These are phyloP conservation scores for Arthrocladium fulminans DNA, from an alignment of 2,329 filamentous ascomycete species.

Conservation along the genomic window DNA sequence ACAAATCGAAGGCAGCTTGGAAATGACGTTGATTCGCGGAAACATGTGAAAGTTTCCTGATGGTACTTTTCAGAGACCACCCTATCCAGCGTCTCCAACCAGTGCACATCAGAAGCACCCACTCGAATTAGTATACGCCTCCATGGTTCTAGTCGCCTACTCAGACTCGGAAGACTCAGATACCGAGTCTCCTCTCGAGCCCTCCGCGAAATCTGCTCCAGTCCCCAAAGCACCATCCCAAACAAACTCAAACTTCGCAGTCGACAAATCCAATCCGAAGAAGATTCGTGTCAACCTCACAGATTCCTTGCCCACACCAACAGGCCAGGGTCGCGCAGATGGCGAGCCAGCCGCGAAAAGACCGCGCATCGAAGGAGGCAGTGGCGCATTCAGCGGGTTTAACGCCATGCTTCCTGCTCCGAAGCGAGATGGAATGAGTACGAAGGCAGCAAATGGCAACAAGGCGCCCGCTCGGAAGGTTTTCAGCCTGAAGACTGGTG, in stretches of 20 bases:
- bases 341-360: slow-evolving; percentile 61
- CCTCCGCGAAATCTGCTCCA: slow-evolving; percentile 29
- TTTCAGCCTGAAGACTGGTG: slow-evolving; percentile 72
- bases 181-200: slow-evolving; percentile 39
- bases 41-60: background rate
- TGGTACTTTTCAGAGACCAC: background rate
- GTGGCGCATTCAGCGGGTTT: slow-evolving; percentile 67
- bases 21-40: background rate
- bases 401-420: slow-evolving; percentile 80
- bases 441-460: slow-evolving; percentile 22
- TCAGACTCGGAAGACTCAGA: slow-evolving; percentile 69
- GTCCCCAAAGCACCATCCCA: slow-evolving; percentile 41
- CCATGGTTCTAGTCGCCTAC: slow-evolving; percentile 73
- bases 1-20: background rate
- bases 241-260: slow-evolving; percentile 62
- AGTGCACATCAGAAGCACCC: background rate
- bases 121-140: background rate
- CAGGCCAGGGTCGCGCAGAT: slow-evolving; percentile 35
- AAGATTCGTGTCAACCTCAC: slow-evolving; percentile 79
- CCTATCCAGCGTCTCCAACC: background rate
- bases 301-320: slow-evolving; percentile 37
- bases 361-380: slow-evolving; percentile 52
- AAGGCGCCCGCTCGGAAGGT: slow-evolving; percentile 43
- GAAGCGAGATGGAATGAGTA: slow-evolving; percentile 44
- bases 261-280: slow-evolving; percentile 70